phyloP scores from a whole-genome alignment of 805 yeast genomes.

The Yarrowia deformans region DNA sequence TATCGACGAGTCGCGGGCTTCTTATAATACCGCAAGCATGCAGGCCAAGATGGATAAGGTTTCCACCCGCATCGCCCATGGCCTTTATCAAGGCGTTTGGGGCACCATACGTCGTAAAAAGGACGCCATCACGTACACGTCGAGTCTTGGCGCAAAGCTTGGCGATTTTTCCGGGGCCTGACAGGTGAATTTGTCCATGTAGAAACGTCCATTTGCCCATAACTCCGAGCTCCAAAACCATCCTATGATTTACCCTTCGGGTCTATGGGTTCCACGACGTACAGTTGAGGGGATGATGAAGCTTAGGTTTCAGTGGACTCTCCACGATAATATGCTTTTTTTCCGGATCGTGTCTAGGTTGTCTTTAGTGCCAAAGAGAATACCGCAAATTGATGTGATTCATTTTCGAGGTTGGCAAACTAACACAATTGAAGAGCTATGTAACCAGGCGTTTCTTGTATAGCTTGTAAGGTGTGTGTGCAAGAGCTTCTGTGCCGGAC shows the following conservation, averaged over 20 bases:
- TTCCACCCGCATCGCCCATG: not conserved
- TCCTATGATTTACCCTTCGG: not conserved
- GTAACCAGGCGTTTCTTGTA: too few relatives aligned
- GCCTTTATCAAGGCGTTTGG: constrained; percentile 7
- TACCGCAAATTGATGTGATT: too few relatives aligned
- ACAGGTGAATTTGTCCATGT: not conserved
- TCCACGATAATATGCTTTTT: constrained; percentile 1
- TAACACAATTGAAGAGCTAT: not conserved
- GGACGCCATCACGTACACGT: not conserved
- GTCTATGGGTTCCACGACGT: constrained; percentile 10
- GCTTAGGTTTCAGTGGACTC: not conserved
- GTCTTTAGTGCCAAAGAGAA: not conserved
- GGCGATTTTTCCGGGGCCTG: not conserved
- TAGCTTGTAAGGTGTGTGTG: too few relatives aligned
- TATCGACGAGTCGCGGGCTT: not conserved
- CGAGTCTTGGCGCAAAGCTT: not conserved
- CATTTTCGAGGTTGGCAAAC: too few relatives aligned
- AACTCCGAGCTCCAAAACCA: constrained; percentile 18
- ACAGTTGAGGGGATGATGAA: constrained; percentile 4
- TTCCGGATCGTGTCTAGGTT: constrained; percentile 2
- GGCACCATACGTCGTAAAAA: not conserved
- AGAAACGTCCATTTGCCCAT: not conserved
- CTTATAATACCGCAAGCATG: constrained; percentile 32
- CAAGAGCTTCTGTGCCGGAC: not conserved
- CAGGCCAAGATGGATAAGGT: constrained; percentile 27